Evolutionary conservation across 2,329 filamentous ascomycete genomes (phyloP), one percentile per base, ranked within the genome.

Genomic region (Aspergillus ochraceoroseus): DNA sequence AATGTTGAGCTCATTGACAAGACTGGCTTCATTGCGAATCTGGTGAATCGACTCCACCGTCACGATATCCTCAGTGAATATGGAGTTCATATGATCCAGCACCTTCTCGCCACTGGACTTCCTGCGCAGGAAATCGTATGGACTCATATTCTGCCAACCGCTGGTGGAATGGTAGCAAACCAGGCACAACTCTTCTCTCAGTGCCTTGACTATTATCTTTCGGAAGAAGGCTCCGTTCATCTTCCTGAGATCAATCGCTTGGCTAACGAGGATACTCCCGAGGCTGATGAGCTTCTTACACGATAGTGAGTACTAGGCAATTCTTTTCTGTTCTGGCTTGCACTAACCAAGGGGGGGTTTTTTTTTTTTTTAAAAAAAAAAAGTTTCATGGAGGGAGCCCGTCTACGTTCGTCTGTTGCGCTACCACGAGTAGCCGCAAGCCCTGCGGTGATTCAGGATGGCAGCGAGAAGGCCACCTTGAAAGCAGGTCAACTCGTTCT

Each of bases 121-220:
- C 63, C 68, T 1, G 57, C 70, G 4, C 61, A 73, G 17, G 67
- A 75, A 13, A 64, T 79, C 17, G 74, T 77, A 19, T 77, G 72
- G 70, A 72, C 71, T 27, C 72, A 79, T 39, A 72, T 80, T 38
- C 66, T 80, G 28, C 75, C 75, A 20, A 78, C 76, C 0, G 74
- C 74, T 1, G 74, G 72, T 17, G 73, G 73, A 25, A 73, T 75
- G 62, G 73, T 77, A 3, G 65, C 71, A 2, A 78, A 76, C 41
- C 76, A 79, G 52, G 74, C 72, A 5, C 74, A 78, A 43, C 68
- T 79, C 14, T 77, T 79, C 51, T 71, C 66, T 0, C 76, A 79
- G 47, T 74, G 69, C 17, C 56, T 80, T 33, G 77, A 79, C 51
- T 76, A 72, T 54, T 79, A 76, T 56, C 65, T 80, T 31, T 66